Evolutionary conservation across 805 yeast species (phyloP).

Genomic region (Metschnikowia kunwiensis): DNA sequence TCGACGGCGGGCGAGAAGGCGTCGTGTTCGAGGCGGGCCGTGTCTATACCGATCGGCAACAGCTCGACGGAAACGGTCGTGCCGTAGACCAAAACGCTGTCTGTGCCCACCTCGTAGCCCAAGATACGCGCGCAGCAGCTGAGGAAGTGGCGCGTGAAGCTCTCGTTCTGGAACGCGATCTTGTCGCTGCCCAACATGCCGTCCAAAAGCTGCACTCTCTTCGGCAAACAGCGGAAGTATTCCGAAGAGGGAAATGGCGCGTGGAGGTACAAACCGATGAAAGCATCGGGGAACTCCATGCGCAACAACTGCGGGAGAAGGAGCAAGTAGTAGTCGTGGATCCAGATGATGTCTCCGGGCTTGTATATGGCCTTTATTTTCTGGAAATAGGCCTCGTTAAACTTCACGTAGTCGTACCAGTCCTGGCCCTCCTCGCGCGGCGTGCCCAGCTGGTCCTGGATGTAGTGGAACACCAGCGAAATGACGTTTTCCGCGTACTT

Average conservation of each 20-base stretch:
- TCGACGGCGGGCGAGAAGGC: slow-evolving; percentile 50
- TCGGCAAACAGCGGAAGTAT: slow-evolving; percentile 84
- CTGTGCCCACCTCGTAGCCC: slow-evolving; percentile 70
- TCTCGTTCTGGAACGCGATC: slow-evolving; percentile 80
- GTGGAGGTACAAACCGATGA: slow-evolving; percentile 77
- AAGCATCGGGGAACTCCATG: slow-evolving; percentile 69
- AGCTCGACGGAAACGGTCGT: slow-evolving; percentile 69
- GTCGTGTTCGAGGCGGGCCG: slow-evolving; percentile 61
- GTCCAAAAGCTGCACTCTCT: slow-evolving; percentile 75
- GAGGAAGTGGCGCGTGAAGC: slow-evolving; percentile 87
- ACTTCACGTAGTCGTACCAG: slow-evolving; percentile 86
- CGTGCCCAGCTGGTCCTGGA: slow-evolving; percentile 70
- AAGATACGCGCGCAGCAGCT: slow-evolving; percentile 85
- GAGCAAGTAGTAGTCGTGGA: slow-evolving; percentile 85
- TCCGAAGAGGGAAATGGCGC: slow-evolving; percentile 95
- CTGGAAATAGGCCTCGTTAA: slow-evolving; percentile 87
- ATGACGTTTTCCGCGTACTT: slow-evolving; percentile 82
- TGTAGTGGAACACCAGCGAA: slow-evolving; percentile 96
- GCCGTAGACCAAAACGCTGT: slow-evolving; percentile 69
- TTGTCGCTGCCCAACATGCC: slow-evolving; percentile 90
- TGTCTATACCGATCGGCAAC: slow-evolving; percentile 88
- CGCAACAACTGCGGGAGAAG: slow-evolving; percentile 80
- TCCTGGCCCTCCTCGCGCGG: slow-evolving; percentile 64
- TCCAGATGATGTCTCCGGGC: slow-evolving; percentile 90
- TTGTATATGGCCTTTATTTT: slow-evolving; percentile 67